Evolutionary conservation across 1,139 yeast species (phyloP), one percentile per base, ranked within the genome.

Genomic region (Chernovozyma sophiae-reginae): DNA sequence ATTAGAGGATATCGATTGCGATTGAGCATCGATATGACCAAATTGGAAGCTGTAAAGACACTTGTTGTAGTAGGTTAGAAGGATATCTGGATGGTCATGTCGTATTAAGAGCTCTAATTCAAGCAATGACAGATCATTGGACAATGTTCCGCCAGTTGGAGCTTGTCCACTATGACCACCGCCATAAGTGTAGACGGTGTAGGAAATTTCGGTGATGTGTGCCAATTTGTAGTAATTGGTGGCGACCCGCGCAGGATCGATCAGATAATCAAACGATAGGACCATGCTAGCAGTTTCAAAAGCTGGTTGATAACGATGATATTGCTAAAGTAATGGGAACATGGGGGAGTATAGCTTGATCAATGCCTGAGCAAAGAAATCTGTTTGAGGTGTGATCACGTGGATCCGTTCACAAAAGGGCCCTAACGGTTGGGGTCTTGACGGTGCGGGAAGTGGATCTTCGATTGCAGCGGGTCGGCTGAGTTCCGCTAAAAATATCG

Each of bases 71-170:
- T 80, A 69, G 12, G 81, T 74, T 4, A 80, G 70, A 31, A 83
- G 58, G 7, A 74, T 72, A 34, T 65, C 64, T 2, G 83, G 77
- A 42, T 74, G 56, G 25, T 67, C 58, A 44, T 68, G 66, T 36
- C 90, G 63, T 35, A 82, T 62, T 23, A 64, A 56, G 29, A 82
- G 63, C 51, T 82, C 90, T 34, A 81, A 72, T 44, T 80, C 83
- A 14, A 80, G 62, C 11, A 82, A 58, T 32, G 60, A 48, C 51
- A 63, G 69, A 45, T 69, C 74, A 42, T 56, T 58, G 30, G 47
- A 41, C 10, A 23, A 22, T 26, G 33, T 43, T 35, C 43, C 48
- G 39, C 52, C 52, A 31, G 38, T 52, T 42, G 36, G 53, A 43
- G 45, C 54, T 12, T 20, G 23, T 6, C 29, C 29, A 14, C 17